Conservation (phyloP, 768 basidiomycete species). For the Boletus rubescentipes region DNA sequence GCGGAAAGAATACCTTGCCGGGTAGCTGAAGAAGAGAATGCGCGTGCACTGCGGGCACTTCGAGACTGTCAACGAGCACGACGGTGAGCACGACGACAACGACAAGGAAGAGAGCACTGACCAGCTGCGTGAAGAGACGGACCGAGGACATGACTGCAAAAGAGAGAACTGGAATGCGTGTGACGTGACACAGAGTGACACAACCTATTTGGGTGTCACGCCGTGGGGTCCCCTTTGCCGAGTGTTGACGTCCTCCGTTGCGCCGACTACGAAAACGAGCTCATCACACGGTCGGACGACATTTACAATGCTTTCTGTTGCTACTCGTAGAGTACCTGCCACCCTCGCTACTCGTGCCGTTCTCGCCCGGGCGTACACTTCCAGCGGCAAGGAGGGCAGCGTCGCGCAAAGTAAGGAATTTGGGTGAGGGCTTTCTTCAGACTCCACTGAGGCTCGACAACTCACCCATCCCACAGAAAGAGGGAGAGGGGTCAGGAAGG, state of each 20-base stretch:
- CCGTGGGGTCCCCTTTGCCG: too few relatives aligned
- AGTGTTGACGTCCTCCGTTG: not conserved
- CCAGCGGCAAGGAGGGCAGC: constrained; percentile 50
- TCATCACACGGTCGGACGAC: not conserved
- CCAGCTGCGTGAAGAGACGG: constrained; percentile 57
- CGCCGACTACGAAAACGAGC: not conserved
- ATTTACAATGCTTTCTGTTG: constrained; percentile 24
- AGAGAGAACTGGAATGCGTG: constrained; percentile 43
- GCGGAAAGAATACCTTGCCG: constrained; percentile 57
- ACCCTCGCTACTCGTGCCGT: constrained; percentile 36
- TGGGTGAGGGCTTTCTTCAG: constrained; percentile 40
- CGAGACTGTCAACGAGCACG: constrained; percentile 32
- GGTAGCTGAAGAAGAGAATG: constrained; percentile 58
- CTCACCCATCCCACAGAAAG: constrained; percentile 43
- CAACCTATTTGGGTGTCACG: constrained; percentile 25
- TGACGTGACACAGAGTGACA: constrained; percentile 41
- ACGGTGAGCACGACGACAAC: constrained; percentile 12
- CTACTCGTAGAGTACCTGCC: constrained; percentile 42
- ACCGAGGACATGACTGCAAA: constrained; percentile 59
- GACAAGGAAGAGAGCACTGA: constrained; percentile 4
- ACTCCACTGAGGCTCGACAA: not conserved
- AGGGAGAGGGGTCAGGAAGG: constrained; percentile 75
- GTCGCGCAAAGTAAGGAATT: constrained; percentile 65
- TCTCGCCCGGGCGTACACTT: constrained; percentile 34
- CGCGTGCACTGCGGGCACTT: constrained; percentile 49